phyloP scores from a whole-genome alignment of 495 filamentous ascomycete genomes.

The Daldinia bambusicola region DNA sequence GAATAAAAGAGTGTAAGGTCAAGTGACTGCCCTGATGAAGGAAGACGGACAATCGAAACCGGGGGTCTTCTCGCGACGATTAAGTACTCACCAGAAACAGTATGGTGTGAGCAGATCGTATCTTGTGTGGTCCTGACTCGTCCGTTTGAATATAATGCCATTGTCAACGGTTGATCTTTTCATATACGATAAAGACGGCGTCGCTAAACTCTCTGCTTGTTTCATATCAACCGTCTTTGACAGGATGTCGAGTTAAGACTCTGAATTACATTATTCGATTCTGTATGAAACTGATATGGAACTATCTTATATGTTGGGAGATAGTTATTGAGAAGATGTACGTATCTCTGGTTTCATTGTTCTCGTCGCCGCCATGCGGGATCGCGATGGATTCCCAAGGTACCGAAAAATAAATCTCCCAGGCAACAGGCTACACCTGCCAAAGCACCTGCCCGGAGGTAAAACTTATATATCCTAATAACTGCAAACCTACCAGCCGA shows the following conservation, averaged over 20 bases:
- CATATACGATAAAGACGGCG: not conserved
- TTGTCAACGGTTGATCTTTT: not conserved
- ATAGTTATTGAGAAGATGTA: not conserved
- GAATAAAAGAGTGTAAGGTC: not conserved
- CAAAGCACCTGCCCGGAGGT: not conserved
- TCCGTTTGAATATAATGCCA: not conserved
- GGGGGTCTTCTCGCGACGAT: not conserved
- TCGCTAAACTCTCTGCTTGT: not conserved
- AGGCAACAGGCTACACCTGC: not conserved
- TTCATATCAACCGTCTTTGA: not conserved
- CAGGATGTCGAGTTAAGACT: not conserved
- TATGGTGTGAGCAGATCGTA: not conserved
- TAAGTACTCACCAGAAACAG: not conserved
- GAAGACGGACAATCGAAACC: not conserved
- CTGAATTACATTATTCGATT: not conserved
- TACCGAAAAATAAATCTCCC: not conserved
- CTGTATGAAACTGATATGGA: not conserved
- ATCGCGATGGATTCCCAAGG: not conserved
- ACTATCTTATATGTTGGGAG: not conserved
- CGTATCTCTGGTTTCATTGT: not conserved
- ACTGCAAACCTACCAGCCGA: not conserved
- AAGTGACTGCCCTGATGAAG: not conserved
- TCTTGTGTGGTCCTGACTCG: not conserved
- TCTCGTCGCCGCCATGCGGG: not conserved
- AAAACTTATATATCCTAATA: slow-evolving; percentile 7